phyloP scores from a whole-genome alignment of 306 rosid species.

The Lithocarpus polystachyus region DNA sequence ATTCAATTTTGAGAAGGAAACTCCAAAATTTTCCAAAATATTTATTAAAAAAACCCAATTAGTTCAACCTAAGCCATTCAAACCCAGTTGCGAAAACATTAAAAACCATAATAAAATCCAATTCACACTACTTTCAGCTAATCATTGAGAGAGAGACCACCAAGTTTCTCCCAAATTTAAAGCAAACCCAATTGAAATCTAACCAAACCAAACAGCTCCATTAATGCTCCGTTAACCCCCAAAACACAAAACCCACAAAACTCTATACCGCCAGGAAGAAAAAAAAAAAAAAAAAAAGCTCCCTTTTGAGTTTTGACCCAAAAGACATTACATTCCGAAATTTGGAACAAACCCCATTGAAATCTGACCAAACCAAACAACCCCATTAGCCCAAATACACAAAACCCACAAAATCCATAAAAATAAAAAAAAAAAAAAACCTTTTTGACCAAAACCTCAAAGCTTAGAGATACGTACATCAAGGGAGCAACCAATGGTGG shows the following conservation, averaged over 20 bases:
- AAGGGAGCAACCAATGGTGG: constrained; percentile 93
- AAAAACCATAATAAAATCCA: neutral
- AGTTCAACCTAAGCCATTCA: constrained; percentile 1
- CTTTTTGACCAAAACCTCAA: neutral
- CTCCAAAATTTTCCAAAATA: neutral
- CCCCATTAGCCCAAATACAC: no score
- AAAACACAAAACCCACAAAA: neutral
- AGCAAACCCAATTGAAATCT: neutral
- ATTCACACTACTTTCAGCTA: neutral
- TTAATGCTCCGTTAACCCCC: no score
- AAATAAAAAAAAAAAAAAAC: no score
- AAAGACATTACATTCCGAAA: neutral
- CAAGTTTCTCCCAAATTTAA: neutral
- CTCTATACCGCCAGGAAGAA: neutral
- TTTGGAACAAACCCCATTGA: constrained; percentile 4
- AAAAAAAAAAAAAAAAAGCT: neutral
- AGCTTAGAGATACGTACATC: constrained; percentile 42
- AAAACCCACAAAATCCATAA: neutral
- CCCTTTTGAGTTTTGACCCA: no score
- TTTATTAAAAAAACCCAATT: neutral
- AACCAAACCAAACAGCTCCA: neutral
- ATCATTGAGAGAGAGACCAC: neutral
- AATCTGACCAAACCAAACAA: no score
- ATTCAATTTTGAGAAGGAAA: neutral
- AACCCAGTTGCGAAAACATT: neutral